Percentiles rank a stretch among this genome's conserved stretches.
Conservation (phyloP, 768 basidiomycete species). For the Clitopilus hobsonii region DNA sequence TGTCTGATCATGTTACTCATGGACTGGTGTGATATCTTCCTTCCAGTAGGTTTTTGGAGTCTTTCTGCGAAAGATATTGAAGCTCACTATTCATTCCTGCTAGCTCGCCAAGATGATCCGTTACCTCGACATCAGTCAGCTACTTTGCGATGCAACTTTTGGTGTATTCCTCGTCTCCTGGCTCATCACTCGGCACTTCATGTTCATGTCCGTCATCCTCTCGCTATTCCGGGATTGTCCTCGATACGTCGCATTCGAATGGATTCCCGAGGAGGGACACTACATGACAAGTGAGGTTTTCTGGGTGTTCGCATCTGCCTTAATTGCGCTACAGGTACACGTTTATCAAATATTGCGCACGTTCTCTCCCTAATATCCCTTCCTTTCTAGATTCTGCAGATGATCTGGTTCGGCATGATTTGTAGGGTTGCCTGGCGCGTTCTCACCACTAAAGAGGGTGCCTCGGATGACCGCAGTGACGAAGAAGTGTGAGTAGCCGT, state of each 20-base stretch:
- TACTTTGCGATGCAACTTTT: slow-evolving; percentile 72
- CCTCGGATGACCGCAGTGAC: slow-evolving; percentile 84
- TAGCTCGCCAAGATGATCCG: slow-evolving; percentile 93
- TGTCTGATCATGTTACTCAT: slow-evolving; percentile 87
- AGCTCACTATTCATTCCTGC: too few species aligned
- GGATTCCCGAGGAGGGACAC: slow-evolving; percentile 54
- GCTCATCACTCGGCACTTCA: slow-evolving; percentile 84
- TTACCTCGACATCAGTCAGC: slow-evolving; percentile 64
- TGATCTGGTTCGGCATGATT: slow-evolving; percentile 86
- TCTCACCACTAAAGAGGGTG: slow-evolving; percentile 61
- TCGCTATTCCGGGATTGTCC: slow-evolving; percentile 52
- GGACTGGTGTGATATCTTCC: slow-evolving; percentile 91
- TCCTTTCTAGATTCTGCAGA: slow-evolving; percentile 56
- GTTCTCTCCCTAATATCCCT: neutral
- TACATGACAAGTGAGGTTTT: slow-evolving; percentile 48
- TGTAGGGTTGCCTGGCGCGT: slow-evolving; percentile 80
- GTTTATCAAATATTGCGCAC: slow-evolving; percentile 7
- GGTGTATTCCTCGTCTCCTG: slow-evolving; percentile 83
- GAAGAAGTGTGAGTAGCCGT: slow-evolving; percentile 53
- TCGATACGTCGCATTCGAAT: slow-evolving; percentile 43
- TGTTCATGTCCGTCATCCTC: slow-evolving; percentile 70
- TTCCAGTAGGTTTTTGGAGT: slow-evolving; percentile 61
- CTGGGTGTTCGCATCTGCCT: slow-evolving; percentile 45
- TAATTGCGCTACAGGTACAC: slow-evolving; percentile 59
- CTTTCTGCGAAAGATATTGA: slow-evolving; percentile 1